A percentile compares a stretch with the other conserved stretches of the same genome.
Conservation (phyloP, 225 moss, liverwort and hornwort genomes). For the Marchantia paleacea region DNA sequence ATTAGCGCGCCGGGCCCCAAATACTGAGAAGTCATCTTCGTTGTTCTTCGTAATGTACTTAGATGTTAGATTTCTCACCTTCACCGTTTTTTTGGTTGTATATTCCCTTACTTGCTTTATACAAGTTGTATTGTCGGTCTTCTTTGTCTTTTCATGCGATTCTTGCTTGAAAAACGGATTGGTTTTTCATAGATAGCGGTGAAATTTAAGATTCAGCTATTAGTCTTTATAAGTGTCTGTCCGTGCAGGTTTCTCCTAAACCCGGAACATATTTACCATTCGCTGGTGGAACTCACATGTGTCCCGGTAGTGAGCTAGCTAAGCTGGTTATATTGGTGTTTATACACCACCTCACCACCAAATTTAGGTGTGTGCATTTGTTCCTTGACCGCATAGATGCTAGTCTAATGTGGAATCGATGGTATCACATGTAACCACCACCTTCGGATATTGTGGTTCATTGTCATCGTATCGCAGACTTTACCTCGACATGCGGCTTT, state of each 20-base stretch:
- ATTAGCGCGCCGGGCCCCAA: too few relatives aligned
- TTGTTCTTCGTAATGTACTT: too few relatives aligned
- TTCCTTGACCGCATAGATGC: neutral
- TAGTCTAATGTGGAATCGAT: neutral
- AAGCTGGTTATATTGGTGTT: constrained; percentile 39
- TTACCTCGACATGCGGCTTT: neutral
- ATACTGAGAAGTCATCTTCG: too few relatives aligned
- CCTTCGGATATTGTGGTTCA: neutral
- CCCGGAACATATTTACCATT: constrained; percentile 43
- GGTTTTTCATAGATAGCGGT: neutral
- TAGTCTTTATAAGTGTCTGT: neutral
- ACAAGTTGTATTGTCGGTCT: too few relatives aligned
- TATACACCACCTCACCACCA: constrained; percentile 42
- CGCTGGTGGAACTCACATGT: constrained; percentile 39
- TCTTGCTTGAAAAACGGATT: neutral
- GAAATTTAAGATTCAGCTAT: neutral
- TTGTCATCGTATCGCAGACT: neutral
- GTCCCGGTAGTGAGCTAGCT: constrained; percentile 49
- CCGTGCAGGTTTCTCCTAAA: constrained; percentile 42
- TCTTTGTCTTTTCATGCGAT: too few relatives aligned
- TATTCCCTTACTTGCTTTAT: too few relatives aligned
- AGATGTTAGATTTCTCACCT: too few relatives aligned
- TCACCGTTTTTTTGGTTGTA: too few relatives aligned
- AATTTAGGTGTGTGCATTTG: constrained; percentile 32
- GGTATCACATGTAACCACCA: neutral